Evolutionary conservation across 1,284 basidiomycete species (phyloP), one percentile per base, ranked within the genome.

Genomic region (Ustilago lituana): DNA sequence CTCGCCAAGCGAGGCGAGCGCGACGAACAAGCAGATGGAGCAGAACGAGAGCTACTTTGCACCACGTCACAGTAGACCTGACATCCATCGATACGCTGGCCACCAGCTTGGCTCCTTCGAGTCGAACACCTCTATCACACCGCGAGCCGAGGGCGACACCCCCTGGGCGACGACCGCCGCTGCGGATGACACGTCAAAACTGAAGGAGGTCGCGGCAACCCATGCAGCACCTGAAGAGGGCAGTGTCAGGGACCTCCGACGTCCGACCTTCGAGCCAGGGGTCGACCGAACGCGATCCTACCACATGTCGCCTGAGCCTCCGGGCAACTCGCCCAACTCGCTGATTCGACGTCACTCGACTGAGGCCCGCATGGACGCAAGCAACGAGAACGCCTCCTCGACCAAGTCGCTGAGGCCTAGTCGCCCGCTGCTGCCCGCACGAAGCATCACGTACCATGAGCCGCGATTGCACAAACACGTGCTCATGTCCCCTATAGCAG

Each of bases 371-470:
- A 62, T 67, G 48, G 63, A 67, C 20, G 29, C 37, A n/a, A 56
- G 61, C 19, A 32, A 33, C 26, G 68, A 63, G 33, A 27, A 62
- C 26, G 32, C 55, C 2, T 45, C 49, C 4, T 20, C 45, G 9
- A 14, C 53, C 14, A 53, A 22, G 27, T 29, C 47, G 14, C 15
- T 38, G 27, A 51, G 50, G 45, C 59, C 40, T 15, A 68, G 51
- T 20, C 52, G 76, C 14, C 77, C 77, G 1, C 36, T 75, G 61
- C 39, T 78, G 49, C 77, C 77, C 2, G 64, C 77, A 15, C 51
- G 77, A 20, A 75, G 72, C 43, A 79, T 79, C 57, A 79, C 78
- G 6, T 78, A 77, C 57, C 76, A 80, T 50, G 78, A 78, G 57
- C 78, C 76, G 24, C 52, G 74, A 3, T 40, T 77, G 50, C 69